A percentile compares a stretch with the other conserved stretches of the same genome.
Conservation (phyloP, 2,329 filamentous ascomycete genomes). For the Fusarium dlaminii region DNA sequence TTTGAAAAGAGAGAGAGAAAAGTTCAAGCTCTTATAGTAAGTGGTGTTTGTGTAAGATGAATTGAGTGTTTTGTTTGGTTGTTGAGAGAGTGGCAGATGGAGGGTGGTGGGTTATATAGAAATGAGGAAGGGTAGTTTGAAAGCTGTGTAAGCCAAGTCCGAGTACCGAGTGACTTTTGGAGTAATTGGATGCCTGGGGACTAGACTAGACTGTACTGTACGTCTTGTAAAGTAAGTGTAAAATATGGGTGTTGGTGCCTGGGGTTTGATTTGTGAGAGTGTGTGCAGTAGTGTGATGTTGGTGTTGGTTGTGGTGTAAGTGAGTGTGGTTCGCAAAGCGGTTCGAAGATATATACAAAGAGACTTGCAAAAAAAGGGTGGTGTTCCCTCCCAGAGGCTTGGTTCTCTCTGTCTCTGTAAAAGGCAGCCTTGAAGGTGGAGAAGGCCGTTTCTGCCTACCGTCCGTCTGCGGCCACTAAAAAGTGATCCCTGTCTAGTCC, state of each 20-base stretch:
- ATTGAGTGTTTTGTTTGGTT: constrained; percentile 35
- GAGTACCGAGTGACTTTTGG: not conserved
- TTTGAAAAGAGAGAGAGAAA: constrained; percentile 1
- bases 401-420: not conserved
- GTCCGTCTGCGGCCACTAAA: constrained; percentile 29
- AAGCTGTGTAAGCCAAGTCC: constrained; percentile 24
- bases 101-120: constrained; percentile 39
- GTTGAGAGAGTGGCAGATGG: constrained; percentile 15
- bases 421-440: constrained; percentile 34
- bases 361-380: constrained; percentile 5
- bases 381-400: constrained; percentile 38
- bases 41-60: constrained; percentile 1
- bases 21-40: constrained; percentile 6
- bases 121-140: constrained; percentile 21
- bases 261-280: constrained; percentile 12
- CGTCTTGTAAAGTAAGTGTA: constrained; percentile 18
- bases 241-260: constrained; percentile 38
- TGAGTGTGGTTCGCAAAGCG: constrained; percentile 23
- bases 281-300: not conserved
- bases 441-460: constrained; percentile 43
- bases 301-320: constrained; percentile 10
- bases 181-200: constrained; percentile 36
- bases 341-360: constrained; percentile 36
- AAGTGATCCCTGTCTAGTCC: constrained; percentile 11
- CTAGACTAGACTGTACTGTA: not conserved